Base-by-base conservation (phyloP, 1,284 basidiomycete genomes). In the Ceratobasidium sp. region DNA sequence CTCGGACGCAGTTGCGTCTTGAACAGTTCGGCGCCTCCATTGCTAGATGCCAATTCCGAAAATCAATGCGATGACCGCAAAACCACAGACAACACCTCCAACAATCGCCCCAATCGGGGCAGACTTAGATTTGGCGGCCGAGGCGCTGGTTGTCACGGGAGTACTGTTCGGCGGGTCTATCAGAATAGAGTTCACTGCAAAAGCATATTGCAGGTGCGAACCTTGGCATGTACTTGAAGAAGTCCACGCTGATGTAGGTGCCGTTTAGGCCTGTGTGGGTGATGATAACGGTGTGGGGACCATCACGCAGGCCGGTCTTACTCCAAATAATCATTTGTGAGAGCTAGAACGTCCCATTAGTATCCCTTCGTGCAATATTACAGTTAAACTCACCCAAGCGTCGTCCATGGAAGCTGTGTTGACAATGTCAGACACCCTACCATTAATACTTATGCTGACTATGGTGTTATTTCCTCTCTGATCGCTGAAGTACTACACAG, bases 151-250 rank as follows among this genome's bases (percentile, higher is more conserved):
- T 35, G 26, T 55, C 32, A 16, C 35, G 16, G 54, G 32, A 16
- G 16, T n/a, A 55, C 5, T 16, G 1, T 1, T 52, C 18, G 28
- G 13, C 21, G 23, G n/a, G 28, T n/a, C n/a, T 21, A 16, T 55
- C 54, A 55, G 54, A 28, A 32, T 28, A 9, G 23, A 28, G 26
- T 14, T 49, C 21, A 6, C 3, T 7, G 46, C 21, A 23, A 26
- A 28, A 55, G 1, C 23, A 4, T 11, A 46, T 18, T 9, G 4
- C 18, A 46, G 14, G 13, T 1, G 54, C 64, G 4, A 26, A 57
- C 64, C 64, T 41, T 4, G 64, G 64, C 21, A 32, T 43, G 23
- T 70, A 59, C 67, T 35, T 50, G 44, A 70, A 70, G 23, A 70
- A 70, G 35, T 70, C 67, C 11, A 70, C n/a, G 55, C 43, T 70